Conservation (phyloP, 441 rosid species). For the Lepidium campestre region DNA sequence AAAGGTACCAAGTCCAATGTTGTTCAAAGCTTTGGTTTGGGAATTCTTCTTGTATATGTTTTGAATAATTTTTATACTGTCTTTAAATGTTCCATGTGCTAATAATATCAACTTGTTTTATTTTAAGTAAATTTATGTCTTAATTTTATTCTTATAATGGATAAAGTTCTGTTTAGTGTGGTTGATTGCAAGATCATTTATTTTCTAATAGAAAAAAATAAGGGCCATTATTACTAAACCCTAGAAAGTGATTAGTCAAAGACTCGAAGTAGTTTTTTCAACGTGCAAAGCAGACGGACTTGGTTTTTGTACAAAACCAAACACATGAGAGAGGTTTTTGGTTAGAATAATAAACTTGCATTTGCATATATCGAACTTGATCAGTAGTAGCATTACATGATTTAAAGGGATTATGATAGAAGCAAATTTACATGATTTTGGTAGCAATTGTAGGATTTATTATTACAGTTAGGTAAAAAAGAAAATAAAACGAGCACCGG, state of each 20-base stretch:
- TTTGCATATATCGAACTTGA: neutral
- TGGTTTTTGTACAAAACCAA: slow-evolving; percentile 12
- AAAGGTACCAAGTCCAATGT: slow-evolving; percentile 18
- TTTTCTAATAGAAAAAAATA: too few species aligned
- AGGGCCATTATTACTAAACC: slow-evolving; percentile 11
- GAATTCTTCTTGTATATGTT: slow-evolving; percentile 2
- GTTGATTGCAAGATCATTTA: too few species aligned
- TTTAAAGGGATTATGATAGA: too few species aligned
- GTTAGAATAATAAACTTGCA: neutral
- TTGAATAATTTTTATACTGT: neutral
- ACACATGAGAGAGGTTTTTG: neutral
- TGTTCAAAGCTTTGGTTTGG: slow-evolving; percentile 32
- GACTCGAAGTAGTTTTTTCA: neutral
- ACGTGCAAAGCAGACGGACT: neutral
- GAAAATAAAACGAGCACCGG: slow-evolving; percentile 19
- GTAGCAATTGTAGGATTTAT: neutral
- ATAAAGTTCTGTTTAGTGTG: neutral
- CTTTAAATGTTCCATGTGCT: neutral
- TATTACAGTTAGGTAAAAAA: too few species aligned
- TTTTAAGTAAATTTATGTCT: neutral
- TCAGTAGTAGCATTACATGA: too few species aligned
- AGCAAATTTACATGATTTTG: too few species aligned
- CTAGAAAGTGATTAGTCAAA: slow-evolving; percentile 23
- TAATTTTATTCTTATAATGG: neutral
- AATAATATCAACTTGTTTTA: neutral